Base-by-base conservation (phyloP, 208 protist genomes). In the Trypanosoma grayi region DNA sequence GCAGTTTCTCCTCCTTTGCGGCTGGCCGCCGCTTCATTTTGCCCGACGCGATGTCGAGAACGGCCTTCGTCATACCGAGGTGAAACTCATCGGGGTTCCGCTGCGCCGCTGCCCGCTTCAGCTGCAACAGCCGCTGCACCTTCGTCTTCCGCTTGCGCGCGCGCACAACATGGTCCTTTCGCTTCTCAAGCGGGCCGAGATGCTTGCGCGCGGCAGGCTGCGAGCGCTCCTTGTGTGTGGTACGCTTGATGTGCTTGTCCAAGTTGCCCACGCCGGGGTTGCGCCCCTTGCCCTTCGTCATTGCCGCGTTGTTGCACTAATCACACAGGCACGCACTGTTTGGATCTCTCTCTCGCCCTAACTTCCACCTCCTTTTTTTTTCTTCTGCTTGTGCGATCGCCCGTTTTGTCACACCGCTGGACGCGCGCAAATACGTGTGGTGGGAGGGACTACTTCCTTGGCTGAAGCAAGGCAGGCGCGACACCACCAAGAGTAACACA, bases 31-130 rank as follows among this genome's bases (percentile, higher is more conserved):
- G 58, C 72, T 87, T 90, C 82, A 93, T 89, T n/a, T 79, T 79
- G 8, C 90, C 90, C 8, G 74, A 88, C 3, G 83, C 83, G 24
- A 90, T 71, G 53, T 96, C 90, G 73, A 96, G 84, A 33, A 94
- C 68, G 14, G 85, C 73, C 73, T 92, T 90, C 0, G 92, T 96
- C 94, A 98, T 98, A 47, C 83, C 87, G 60, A 95, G 94, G 60
- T 96, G 73, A 60, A 96, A 98, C 73, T 98, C 94, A 80, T 98
- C 92, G 0, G 92, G 92, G 60, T 98, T 98, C 41, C 91, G 85
- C 61, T 96, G 85, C 22, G 90, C 85, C 3, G 85, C 92, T 3
- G 82, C 81, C 0, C 90, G 79, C 69, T 92, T 89, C 28, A 98
- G 70, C 40, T 89, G 39, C 46, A 80, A 58, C 16, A 98, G 74